Conservation (phyloP, 2,329 filamentous ascomycete genomes). For the Chrysoporthe cubensis region DNA sequence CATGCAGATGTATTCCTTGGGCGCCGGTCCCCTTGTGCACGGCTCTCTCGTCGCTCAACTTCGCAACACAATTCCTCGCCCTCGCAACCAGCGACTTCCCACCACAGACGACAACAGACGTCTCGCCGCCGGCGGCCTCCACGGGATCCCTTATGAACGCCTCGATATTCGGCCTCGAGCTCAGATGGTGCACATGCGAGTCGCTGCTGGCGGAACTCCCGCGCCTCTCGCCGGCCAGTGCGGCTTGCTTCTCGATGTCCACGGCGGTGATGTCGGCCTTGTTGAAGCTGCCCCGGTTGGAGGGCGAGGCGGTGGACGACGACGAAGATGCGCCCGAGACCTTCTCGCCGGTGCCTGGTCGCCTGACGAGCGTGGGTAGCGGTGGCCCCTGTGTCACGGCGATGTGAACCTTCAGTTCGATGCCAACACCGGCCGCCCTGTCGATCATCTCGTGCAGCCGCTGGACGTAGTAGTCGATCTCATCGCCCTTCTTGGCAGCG, state of each 20-base stretch:
- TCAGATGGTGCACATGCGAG: slow-evolving; percentile 50
- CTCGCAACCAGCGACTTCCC: slow-evolving; percentile 57
- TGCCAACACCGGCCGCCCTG: slow-evolving; percentile 46
- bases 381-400: slow-evolving; percentile 51
- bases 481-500: slow-evolving; percentile 54
- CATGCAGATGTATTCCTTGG: slow-evolving; percentile 64
- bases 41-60: slow-evolving; percentile 62
- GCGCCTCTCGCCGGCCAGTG: slow-evolving; percentile 13
- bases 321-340: slow-evolving; percentile 29
- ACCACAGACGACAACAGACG: slow-evolving; percentile 64
- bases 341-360: slow-evolving; percentile 27
- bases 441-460: slow-evolving; percentile 52
- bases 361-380: slow-evolving; percentile 32
- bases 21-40: slow-evolving; percentile 68
- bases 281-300: slow-evolving; percentile 42
- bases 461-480: slow-evolving; percentile 59
- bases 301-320: slow-evolving; percentile 43
- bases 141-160: slow-evolving; percentile 57
- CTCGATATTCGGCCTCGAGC: slow-evolving; percentile 54
- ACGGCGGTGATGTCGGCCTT: slow-evolving; percentile 22
- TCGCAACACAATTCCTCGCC: slow-evolving; percentile 59
- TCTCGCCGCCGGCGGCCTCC: slow-evolving; percentile 63
- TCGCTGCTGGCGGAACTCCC: slow-evolving; percentile 38
- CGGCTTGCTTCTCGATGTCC: slow-evolving; percentile 36
- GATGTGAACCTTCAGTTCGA: slow-evolving; percentile 57